Base-by-base conservation (phyloP, 2,329 filamentous ascomycete species). In the Cladophialophora immunda region DNA sequence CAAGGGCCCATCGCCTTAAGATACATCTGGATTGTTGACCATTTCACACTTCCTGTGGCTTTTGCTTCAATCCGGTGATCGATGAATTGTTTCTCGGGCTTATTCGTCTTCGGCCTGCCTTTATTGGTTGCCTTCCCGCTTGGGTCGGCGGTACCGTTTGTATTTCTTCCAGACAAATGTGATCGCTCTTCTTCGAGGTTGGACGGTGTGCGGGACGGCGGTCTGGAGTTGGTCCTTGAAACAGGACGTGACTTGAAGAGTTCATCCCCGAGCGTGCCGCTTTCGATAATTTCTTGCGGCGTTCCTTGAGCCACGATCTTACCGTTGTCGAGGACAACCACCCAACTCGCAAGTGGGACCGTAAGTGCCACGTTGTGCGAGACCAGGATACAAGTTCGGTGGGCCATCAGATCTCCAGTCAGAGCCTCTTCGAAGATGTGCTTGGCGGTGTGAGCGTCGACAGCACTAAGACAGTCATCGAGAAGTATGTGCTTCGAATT, bases 371-470 rank as follows among this genome's bases (percentile, higher is more conserved):
- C 87, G 75, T 98, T 99, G 82, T 99, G 95, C 0, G 95, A 97
- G 38, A 99, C 94, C 52, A 99, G 85, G 62, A 99, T 92, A 78
- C 95, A 98, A 30, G 95, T 98, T 50, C 95, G 89, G 75, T 89
- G 85, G 65, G 86, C 82, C 95, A 99, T 98, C 59, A 99, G 81
- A 5, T 92, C 92, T 1, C 95, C 95, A 73, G 90, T 90, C 70
- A 99, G 90, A 67, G 94, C 97, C 78, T 97, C 91, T 76, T 91
- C 91, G 80, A 98, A 98, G 72, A 99, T 98, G 90, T 96, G 97
- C 78, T 97, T 96, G 1, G 94, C 94, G 0, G 95, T 98, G 74
- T 99, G 95, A 3, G 95, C 96, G 78, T 99, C 95, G 36, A 99
- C 95, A 30, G 95, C 95, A 76, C 94, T 97, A 52, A 99, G 85